Evolutionary conservation across 192 early-diverging fungal genomes (phyloP).

Genomic region (Gigaspora rosea): DNA sequence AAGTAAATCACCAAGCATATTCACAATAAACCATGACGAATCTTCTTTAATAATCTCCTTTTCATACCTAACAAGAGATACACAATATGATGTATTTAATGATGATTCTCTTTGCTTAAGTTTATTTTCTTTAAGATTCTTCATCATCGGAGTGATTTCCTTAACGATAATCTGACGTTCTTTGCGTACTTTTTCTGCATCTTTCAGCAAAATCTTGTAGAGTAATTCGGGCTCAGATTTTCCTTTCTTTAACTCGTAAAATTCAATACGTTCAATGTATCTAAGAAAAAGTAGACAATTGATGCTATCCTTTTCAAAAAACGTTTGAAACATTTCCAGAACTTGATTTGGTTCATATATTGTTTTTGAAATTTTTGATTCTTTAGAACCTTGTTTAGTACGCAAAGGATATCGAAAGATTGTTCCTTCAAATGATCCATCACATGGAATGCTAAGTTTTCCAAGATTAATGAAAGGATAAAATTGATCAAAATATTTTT

Average conservation of each 20-base stretch:
- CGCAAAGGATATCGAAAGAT: conserved; percentile 46
- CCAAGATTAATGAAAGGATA: conserved; percentile 15
- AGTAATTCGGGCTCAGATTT: conserved; percentile 8
- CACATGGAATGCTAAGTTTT: not conserved
- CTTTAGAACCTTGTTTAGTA: conserved; percentile 29
- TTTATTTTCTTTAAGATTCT: not conserved
- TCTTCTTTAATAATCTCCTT: not conserved
- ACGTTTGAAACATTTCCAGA: conserved; percentile 32
- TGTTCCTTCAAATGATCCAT: conserved; percentile 37
- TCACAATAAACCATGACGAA: conserved; percentile 32
- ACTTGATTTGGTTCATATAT: conserved; percentile 34
- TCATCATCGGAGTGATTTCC: conserved; percentile 22
- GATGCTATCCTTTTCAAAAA: conserved; percentile 33
- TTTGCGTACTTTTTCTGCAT: conserved; percentile 28
- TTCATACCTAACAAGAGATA: not conserved
- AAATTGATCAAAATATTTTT: conserved; percentile 35
- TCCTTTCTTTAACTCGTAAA: conserved; percentile 35
- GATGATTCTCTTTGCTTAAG: not conserved
- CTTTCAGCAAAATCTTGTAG: conserved; percentile 35
- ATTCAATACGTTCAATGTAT: conserved; percentile 36
- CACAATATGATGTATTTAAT: conserved; percentile 16
- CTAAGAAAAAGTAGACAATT: conserved; percentile 41
- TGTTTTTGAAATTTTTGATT: conserved; percentile 34
- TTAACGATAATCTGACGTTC: conserved; percentile 11
- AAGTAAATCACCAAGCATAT: conserved; percentile 33